Evolutionary conservation across 176 grass and related monocot species (phyloP).

Genomic region (Puccinellia tenuiflora): DNA sequence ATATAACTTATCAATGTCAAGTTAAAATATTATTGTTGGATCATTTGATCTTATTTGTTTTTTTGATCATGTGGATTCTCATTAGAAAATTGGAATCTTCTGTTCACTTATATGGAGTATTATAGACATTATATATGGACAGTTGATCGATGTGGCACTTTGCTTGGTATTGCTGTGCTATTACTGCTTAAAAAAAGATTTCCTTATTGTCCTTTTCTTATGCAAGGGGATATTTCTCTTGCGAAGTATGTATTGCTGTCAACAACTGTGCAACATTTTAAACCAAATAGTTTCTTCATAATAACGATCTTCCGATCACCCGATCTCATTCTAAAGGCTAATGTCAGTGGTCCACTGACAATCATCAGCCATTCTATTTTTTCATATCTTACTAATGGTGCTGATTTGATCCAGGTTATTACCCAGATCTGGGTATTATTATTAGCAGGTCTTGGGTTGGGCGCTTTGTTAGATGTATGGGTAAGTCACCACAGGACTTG

Average conservation of each 20-base stretch:
- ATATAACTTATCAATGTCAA: not conserved
- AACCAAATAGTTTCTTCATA: not conserved
- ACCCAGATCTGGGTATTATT: conserved; percentile 93
- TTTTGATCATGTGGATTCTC: not conserved
- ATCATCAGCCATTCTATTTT: not conserved
- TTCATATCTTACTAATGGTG: conserved; percentile 6
- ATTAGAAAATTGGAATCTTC: not conserved
- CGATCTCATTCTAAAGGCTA: not conserved
- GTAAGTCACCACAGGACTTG: conserved; percentile 43
- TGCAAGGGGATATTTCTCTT: not conserved
- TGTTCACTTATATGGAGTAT: not conserved
- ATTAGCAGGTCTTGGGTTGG: conserved; percentile 81
- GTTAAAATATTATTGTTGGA: not conserved
- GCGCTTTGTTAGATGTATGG: conserved; percentile 90
- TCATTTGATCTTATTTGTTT: not conserved
- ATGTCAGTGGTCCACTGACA: not conserved
- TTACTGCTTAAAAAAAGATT: not conserved
- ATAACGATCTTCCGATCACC: not conserved
- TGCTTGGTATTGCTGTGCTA: not conserved
- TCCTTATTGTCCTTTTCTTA: not conserved
- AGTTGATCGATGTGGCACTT: not conserved
- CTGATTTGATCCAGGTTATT: conserved; percentile 67
- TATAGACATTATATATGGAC: not conserved
- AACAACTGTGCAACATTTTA: not conserved
- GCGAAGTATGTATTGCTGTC: not conserved